Evolutionary conservation across 352 stramenopile genomes (phyloP), one percentile per base, ranked within the genome.

Genomic region (Globisporangium recalcitrans): DNA sequence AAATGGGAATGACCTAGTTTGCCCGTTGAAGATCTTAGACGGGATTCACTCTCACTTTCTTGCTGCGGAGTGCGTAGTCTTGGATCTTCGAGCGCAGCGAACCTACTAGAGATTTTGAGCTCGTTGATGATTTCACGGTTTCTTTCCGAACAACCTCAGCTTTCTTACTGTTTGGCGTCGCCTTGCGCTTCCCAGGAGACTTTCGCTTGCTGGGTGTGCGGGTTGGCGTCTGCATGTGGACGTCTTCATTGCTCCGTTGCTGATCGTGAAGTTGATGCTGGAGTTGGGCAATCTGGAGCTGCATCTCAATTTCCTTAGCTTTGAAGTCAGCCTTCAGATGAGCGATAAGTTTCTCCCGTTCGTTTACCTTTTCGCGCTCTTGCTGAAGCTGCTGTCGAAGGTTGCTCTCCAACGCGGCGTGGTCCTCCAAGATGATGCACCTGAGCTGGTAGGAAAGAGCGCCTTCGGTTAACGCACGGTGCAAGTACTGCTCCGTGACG

Each of bases 291-390:
- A 90, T 84, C 67, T 88, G 71, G 60, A 73, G 70, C 77, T 87
- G 77, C 77, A 90, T 80, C 54, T 79, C 75, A 68, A 77, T 64
- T 59, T 90, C 78, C 62, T 88, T 92, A 74, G 73, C 70, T 62
- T 80, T 75, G 63, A 90, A 83, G 19, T 69, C 63, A 51, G 69
- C 58, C 47, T 81, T 77, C 62, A 90, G 76, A 64, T 80, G 70
- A 72, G 69, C 63, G 74, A 89, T 84, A 53, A 56, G 74, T 40
- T 74, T 53, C 62, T 82, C 74, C 55, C 72, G 60, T 57, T 83
- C 60, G 60, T 80, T 75, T 77, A 91, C 71, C 74, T 90, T 86
- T 63, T 83, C 69, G 44, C 69, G 71, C 68, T 88, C 74, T 44
- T 70, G 59, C 40, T 75, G 70, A 59, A 88, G 64, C 52, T 85